A percentile compares a stretch with the other conserved stretches of the same genome.
These are phyloP conservation scores for Boletellus sp. DNA, from an alignment of 768 basidiomycete species.

Conservation along the genomic window DNA sequence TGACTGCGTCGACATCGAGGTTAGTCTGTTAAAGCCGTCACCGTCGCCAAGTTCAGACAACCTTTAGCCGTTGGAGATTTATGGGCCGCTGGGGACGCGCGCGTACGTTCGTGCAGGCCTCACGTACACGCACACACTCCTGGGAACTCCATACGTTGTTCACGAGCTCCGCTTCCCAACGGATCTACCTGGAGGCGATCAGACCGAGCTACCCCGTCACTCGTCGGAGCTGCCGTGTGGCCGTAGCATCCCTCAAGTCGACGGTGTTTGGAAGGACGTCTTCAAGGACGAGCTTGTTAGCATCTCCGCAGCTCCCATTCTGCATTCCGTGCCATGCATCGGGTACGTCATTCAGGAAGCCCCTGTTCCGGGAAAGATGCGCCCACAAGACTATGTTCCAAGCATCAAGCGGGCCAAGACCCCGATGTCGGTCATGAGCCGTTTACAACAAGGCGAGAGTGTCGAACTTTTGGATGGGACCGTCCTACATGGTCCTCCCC, in stretches of 20 bases:
- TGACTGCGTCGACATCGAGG: constrained; percentile 9
- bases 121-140: constrained; percentile 61
- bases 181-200: constrained; percentile 54
- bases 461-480: constrained; percentile 71
- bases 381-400: constrained; percentile 62
- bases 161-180: constrained; percentile 72
- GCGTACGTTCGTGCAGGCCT: constrained; percentile 73
- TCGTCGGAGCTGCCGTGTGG: constrained; percentile 56
- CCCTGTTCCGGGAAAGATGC: constrained; percentile 72
- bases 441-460: constrained; percentile 60
- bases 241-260: constrained; percentile 54
- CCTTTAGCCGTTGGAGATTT: constrained; percentile 70
- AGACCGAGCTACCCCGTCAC: constrained; percentile 44
- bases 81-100: constrained; percentile 80
- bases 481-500: constrained; percentile 60
- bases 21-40: constrained; percentile 6
- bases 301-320: constrained; percentile 74
- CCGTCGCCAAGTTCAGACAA: constrained; percentile 9
- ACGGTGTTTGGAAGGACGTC: constrained; percentile 66
- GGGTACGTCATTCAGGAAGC: constrained; percentile 74
- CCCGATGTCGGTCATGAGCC: constrained; percentile 62
- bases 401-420: constrained; percentile 67
- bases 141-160: constrained; percentile 68
- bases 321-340: constrained; percentile 77
- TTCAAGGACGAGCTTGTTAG: constrained; percentile 53